Percentiles rank a stretch among this genome's conserved stretches.
Conservation (phyloP, 1,139 yeast genomes). For the Suhomyces coccinellae region DNA sequence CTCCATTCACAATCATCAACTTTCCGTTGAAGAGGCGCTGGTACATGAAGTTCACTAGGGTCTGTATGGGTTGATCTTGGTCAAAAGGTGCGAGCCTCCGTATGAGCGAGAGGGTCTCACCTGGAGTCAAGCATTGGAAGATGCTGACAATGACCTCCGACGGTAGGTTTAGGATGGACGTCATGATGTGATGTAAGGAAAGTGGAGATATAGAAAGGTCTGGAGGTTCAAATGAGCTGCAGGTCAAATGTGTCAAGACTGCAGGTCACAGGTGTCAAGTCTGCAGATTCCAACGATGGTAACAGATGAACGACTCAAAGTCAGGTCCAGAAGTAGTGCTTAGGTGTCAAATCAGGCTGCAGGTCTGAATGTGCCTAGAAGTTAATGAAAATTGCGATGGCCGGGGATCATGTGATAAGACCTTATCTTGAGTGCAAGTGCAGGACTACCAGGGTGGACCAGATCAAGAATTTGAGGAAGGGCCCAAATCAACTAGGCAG, state of each 20-base stretch:
- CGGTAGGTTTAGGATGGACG: conserved; percentile 21
- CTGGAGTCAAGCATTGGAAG: conserved; percentile 22
- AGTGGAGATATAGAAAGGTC: not conserved
- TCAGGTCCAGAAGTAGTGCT: too few relatives aligned
- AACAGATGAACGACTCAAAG: too few relatives aligned
- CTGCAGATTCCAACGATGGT: too few relatives aligned
- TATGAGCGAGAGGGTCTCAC: conserved; percentile 24
- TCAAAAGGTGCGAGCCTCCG: conserved; percentile 1
- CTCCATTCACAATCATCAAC: conserved; percentile 12
- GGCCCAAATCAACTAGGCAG: too few relatives aligned
- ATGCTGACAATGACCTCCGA: conserved; percentile 28
- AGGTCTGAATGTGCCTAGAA: not conserved
- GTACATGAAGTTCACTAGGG: conserved; percentile 9
- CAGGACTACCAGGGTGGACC: too few relatives aligned
- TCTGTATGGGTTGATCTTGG: not conserved
- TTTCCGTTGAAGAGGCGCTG: conserved; percentile 15
- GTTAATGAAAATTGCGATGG: not conserved
- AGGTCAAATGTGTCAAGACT: too few relatives aligned
- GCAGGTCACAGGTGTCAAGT: too few relatives aligned
- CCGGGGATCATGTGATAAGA: not conserved
- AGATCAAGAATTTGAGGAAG: too few relatives aligned
- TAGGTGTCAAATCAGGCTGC: too few relatives aligned
- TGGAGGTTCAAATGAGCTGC: too few relatives aligned
- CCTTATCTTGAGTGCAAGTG: not conserved
- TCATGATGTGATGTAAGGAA: conserved; percentile 3